These are phyloP conservation scores for Vishniacozyma victoriae DNA, from an alignment of 768 basidiomycete genomes.

Conservation along the genomic window DNA sequence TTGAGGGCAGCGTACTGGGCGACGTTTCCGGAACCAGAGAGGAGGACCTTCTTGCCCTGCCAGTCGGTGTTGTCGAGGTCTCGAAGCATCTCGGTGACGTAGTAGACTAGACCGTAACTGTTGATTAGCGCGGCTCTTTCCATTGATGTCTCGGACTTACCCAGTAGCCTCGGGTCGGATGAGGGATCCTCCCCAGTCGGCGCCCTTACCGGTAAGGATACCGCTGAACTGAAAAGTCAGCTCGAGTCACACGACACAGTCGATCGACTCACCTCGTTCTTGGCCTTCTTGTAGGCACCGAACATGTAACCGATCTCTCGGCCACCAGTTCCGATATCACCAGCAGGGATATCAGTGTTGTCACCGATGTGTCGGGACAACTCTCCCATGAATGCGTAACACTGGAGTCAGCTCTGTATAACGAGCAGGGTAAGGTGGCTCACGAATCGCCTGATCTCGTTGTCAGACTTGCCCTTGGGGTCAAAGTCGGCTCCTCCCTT, in stretches of 20 bases:
- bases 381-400: constrained; percentile 64
- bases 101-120: constrained; percentile 72
- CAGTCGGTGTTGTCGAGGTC: constrained; percentile 58
- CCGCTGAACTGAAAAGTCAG: too few relatives aligned
- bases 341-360: constrained; percentile 66
- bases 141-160: constrained; percentile 9
- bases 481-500: constrained; percentile 77
- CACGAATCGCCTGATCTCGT: constrained; percentile 64
- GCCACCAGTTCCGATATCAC: constrained; percentile 66
- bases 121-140: constrained; percentile 51
- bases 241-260: too few relatives aligned
- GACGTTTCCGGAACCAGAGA: constrained; percentile 65
- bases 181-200: constrained; percentile 64
- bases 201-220: constrained; percentile 67
- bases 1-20: constrained; percentile 69
- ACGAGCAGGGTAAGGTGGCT: constrained; percentile 13
- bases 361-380: constrained; percentile 52
- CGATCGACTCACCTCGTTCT: too few relatives aligned
- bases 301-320: constrained; percentile 72
- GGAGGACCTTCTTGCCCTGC: constrained; percentile 50
- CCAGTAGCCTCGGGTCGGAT: constrained; percentile 62
- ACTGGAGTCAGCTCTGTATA: constrained; percentile 7
- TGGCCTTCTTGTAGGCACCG: constrained; percentile 68
- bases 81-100: constrained; percentile 61
- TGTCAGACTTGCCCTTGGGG: constrained; percentile 73